These are phyloP conservation scores for Neofusicoccum umdonicola DNA, from an alignment of 2,329 filamentous ascomycete genomes.

Conservation along the genomic window DNA sequence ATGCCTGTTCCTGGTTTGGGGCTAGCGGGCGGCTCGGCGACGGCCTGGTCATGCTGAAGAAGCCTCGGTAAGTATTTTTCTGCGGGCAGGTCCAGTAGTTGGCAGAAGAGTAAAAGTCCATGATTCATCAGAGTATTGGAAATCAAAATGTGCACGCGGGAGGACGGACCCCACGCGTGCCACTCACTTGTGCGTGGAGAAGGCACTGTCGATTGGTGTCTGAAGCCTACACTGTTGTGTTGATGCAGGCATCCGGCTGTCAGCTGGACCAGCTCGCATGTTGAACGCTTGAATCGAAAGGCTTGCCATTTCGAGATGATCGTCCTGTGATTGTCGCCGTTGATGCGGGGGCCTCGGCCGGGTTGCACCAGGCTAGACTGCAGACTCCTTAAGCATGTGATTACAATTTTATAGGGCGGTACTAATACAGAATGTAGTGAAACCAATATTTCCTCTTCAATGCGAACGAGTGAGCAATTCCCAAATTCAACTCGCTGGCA, in stretches of 20 bases:
- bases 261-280: slow-evolving; percentile 3
- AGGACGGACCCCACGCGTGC: neutral
- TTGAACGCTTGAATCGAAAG: neutral
- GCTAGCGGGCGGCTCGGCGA: neutral
- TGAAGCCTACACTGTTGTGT: neutral
- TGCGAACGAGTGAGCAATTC: neutral
- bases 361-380: neutral
- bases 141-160: neutral
- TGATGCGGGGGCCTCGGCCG: slow-evolving; percentile 7
- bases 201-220: neutral
- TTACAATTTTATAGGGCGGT: slow-evolving; percentile 10
- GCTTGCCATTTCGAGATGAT: neutral
- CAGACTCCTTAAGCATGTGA: slow-evolving; percentile 6
- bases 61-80: neutral
- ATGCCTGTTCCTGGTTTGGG: neutral
- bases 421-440: slow-evolving; percentile 16
- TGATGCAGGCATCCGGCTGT: neutral
- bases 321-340: slow-evolving; percentile 6
- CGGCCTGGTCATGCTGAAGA: neutral
- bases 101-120: neutral
- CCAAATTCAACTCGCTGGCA: neutral
- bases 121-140: neutral
- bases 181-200: neutral
- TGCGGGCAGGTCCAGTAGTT: too few relatives aligned
- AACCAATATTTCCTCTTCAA: neutral